phyloP scores from a whole-genome alignment of 2,329 filamentous ascomycete species.

The Sporothrix humicola region DNA sequence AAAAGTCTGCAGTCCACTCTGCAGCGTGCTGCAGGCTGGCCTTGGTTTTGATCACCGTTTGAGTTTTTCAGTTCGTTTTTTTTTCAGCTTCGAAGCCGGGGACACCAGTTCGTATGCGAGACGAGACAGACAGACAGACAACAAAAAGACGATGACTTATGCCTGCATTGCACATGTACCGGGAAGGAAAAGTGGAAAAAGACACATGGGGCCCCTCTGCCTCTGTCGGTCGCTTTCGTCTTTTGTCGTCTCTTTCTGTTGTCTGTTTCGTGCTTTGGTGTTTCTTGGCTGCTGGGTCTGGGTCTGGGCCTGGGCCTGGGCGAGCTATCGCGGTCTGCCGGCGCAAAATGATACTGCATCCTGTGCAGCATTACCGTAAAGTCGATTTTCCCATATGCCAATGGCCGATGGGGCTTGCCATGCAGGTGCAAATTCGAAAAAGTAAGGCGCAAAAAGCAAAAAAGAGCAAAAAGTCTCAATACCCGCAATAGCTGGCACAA shows the following conservation, averaged over 20 bases:
- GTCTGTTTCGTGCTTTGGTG: neutral
- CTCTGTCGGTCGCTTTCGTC: neutral
- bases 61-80: neutral
- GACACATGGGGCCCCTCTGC: slow-evolving; percentile 17
- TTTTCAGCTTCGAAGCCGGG: neutral
- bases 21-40: slow-evolving; percentile 18
- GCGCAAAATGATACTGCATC: slow-evolving; percentile 30
- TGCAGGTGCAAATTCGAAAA: neutral
- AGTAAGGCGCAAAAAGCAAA: neutral
- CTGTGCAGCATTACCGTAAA: neutral
- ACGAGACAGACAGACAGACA: neutral
- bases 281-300: neutral
- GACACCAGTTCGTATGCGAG: neutral
- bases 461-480: neutral
- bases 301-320: no score
- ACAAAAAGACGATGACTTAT: neutral
- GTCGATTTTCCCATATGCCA: neutral
- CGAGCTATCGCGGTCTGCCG: neutral
- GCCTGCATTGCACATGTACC: slow-evolving; percentile 14
- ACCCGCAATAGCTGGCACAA: no score
- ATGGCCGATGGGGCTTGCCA: slow-evolving; percentile 6
- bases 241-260: neutral
- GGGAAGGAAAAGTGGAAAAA: slow-evolving; percentile 12
- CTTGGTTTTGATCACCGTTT: neutral
- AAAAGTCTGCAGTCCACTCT: neutral